Percentiles rank a stretch among this genome's conserved stretches.
Conservation (phyloP, 768 basidiomycete species). For the Pulveroboletus sp. region DNA sequence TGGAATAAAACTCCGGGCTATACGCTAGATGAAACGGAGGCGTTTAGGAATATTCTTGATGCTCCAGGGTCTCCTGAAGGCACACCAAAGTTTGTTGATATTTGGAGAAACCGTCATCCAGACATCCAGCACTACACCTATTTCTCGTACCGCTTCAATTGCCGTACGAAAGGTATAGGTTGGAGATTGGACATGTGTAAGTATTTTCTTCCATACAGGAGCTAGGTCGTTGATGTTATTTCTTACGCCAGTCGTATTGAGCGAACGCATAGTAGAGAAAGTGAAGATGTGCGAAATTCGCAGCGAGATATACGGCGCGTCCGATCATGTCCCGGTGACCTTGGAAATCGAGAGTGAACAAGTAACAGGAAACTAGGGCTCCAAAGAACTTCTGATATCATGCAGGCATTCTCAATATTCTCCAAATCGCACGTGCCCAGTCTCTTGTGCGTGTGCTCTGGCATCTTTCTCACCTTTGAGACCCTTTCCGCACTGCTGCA, state of each 20-base stretch:
- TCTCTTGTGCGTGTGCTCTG: conserved; percentile 77
- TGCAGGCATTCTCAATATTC: conserved; percentile 54
- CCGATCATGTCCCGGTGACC: conserved; percentile 79
- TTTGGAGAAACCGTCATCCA: conserved; percentile 75
- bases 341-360: conserved; percentile 59
- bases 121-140: conserved; percentile 74
- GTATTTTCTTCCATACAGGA: conserved; percentile 18
- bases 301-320: conserved; percentile 80
- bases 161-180: conserved; percentile 72
- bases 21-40: conserved; percentile 75
- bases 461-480: conserved; percentile 95
- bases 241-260: conserved; percentile 57
- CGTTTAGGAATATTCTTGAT: conserved; percentile 64
- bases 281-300: conserved; percentile 84
- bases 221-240: neutral
- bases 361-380: conserved; percentile 21
- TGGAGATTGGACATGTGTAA: conserved; percentile 88
- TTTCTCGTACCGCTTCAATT: conserved; percentile 80
- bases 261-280: conserved; percentile 58
- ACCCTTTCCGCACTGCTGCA: conserved; percentile 73
- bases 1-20: conserved; percentile 90
- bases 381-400: neutral
- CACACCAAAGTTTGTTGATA: conserved; percentile 59
- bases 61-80: conserved; percentile 37
- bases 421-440: conserved; percentile 81